Conservation (phyloP, 805 yeast genomes). For the Starmerella kuoi region DNA sequence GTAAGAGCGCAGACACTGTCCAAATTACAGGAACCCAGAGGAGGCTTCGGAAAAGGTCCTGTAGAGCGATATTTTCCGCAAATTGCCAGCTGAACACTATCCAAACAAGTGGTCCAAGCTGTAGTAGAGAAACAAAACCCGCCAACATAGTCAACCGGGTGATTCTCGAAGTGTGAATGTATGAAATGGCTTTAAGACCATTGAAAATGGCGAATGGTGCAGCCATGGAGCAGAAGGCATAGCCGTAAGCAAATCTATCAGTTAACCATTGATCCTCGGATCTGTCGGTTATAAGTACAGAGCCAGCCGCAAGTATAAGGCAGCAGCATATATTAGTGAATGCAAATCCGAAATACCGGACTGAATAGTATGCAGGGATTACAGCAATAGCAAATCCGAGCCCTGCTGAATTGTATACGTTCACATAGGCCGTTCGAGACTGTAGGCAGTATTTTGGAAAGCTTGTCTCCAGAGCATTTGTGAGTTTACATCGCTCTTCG, state of each 20-base stretch:
- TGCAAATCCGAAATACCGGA: constrained; percentile 17
- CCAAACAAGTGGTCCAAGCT: constrained; percentile 12
- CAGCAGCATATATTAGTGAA: constrained; percentile 17
- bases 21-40: constrained; percentile 11
- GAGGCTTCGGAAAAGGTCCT: constrained; percentile 6
- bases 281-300: constrained; percentile 15
- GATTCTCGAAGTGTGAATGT: background rate
- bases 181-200: constrained; percentile 5
- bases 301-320: constrained; percentile 20
- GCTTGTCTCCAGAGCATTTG: background rate
- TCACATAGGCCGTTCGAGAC: constrained; percentile 17
- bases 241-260: constrained; percentile 18
- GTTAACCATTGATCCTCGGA: constrained; percentile 13
- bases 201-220: constrained; percentile 19
- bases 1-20: constrained; percentile 2
- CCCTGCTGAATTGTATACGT: constrained; percentile 10
- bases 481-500: constrained; percentile 20
- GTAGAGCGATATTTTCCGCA: background rate
- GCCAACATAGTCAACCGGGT: background rate
- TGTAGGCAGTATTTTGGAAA: constrained; percentile 11
- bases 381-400: constrained; percentile 15
- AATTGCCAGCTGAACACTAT: constrained; percentile 1
- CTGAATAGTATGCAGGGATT: constrained; percentile 12
- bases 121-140: constrained; percentile 5
- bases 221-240: constrained; percentile 15